Conservation (phyloP, 2,329 filamentous ascomycete genomes). For the Periglandula ipomoeae region DNA sequence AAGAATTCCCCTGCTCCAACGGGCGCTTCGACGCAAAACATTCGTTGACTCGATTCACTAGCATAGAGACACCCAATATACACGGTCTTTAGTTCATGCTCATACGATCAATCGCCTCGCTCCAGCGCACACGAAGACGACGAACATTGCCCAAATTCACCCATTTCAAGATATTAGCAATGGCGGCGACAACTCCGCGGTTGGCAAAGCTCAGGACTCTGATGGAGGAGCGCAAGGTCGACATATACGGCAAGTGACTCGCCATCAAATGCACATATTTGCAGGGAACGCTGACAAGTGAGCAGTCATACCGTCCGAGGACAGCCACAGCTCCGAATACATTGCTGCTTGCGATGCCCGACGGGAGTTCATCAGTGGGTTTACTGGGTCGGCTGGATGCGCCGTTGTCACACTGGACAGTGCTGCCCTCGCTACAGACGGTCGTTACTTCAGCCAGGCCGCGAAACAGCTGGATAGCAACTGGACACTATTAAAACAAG, state of each 20-base stretch:
- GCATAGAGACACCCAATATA: neutral
- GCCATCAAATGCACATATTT: neutral
- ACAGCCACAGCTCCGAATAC: conserved; percentile 96
- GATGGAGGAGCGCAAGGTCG: conserved; percentile 80
- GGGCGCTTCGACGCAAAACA: too few species aligned
- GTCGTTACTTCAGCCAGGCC: conserved; percentile 96
- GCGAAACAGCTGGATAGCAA: conserved; percentile 82
- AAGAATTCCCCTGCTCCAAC: too few species aligned
- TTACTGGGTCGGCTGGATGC: conserved; percentile 89
- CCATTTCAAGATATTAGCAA: neutral
- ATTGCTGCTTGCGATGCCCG: conserved; percentile 92
- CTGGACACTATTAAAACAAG: conserved; percentile 88
- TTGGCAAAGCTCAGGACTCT: conserved; percentile 68
- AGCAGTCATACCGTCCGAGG: conserved; percentile 88
- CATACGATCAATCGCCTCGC: neutral
- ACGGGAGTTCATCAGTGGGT: conserved; percentile 85
- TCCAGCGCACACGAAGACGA: neutral
- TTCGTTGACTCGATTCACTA: neutral
- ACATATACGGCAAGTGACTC: conserved; percentile 70
- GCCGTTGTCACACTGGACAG: conserved; percentile 80
- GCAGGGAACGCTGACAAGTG: neutral
- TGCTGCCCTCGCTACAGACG: conserved; percentile 87
- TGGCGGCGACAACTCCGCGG: conserved; percentile 59
- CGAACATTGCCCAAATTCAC: neutral
- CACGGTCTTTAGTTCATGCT: neutral